Base-by-base conservation (phyloP, 176 grass and related monocot species). In the Saccharum spontaneum region DNA sequence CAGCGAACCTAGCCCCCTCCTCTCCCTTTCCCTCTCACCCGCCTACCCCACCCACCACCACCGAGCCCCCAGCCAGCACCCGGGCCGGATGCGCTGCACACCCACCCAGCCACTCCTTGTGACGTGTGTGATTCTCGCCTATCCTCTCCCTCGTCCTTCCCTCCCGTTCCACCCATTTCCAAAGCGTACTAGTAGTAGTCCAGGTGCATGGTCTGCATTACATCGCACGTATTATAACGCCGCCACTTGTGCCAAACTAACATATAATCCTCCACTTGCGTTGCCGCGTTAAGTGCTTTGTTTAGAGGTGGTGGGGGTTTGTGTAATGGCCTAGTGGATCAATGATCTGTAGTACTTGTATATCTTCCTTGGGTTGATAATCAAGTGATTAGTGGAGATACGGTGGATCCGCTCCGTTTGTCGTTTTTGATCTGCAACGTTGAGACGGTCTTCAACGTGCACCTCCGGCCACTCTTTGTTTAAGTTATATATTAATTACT, bases 71-170 rank as follows among this genome's bases (percentile, higher is more conserved):
- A 2, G 34, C 33, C 2, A 33, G 33, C 34, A 13, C 1, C 28
- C 5, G 31, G 4, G 17, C 48, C 83, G 7, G 65, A 69, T 78
- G 45, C 48, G 46, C 48, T 68, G 73, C 83, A 77, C 17, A 23
- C 39, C 15, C 71, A 28, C 28, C 33, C 2, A 26, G n/a, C 69
- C 23, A 45, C 15, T 16, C 26, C 12, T 8, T 8, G 0, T 11
- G 15, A 43, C 15, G 79, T 17, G 79, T n/a, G 79, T 17, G 79
- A 81, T 81, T 69, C 79, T 81, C 45, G 64, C 79, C 79, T 81
- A 38, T 81, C 79, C 79, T 52, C 78, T 22, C 1, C 10, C 1
- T 4, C 14, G 28, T 28, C 28, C 28, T 1, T 28, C 28, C 28
- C 28, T 28, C 28, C 28, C 28, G 28, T 28, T 28, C 28, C 28